Percentiles rank a stretch among this genome's conserved stretches.
Conservation (phyloP, 352 stramenopile species). For the Globisporangium nunn region DNA sequence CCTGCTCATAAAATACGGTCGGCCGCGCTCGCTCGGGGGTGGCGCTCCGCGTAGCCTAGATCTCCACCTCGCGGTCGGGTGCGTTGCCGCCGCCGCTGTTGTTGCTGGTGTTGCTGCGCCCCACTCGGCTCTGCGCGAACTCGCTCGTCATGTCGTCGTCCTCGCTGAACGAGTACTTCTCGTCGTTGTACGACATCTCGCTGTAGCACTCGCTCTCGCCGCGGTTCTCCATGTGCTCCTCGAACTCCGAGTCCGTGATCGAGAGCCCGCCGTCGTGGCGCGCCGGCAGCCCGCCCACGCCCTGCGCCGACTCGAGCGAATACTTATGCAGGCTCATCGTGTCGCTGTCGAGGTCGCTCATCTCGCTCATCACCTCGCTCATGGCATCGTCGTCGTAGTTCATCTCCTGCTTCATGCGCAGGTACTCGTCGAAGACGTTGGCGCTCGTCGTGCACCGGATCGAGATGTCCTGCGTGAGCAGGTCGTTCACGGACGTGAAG, state of each 20-base stretch:
- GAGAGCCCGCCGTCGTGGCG: constrained; percentile 33
- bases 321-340: constrained; percentile 41
- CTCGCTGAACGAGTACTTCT: constrained; percentile 71
- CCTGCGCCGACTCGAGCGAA: constrained; percentile 42
- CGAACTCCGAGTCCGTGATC: constrained; percentile 67
- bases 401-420: constrained; percentile 78
- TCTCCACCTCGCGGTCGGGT: constrained; percentile 55
- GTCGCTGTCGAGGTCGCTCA: constrained; percentile 57
- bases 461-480: constrained; percentile 43
- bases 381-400: constrained; percentile 39
- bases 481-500: constrained; percentile 44
- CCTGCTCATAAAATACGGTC: constrained; percentile 4
- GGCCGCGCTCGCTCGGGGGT: not conserved
- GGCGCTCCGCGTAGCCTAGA: constrained; percentile 20
- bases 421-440: constrained; percentile 68
- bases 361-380: constrained; percentile 46
- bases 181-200: constrained; percentile 80
- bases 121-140: constrained; percentile 15
- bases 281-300: constrained; percentile 16
- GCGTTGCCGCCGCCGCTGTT: constrained; percentile 18
- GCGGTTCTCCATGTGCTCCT: constrained; percentile 35
- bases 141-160: constrained; percentile 25
- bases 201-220: constrained; percentile 65
- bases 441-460: constrained; percentile 39
- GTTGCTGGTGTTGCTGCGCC: constrained; percentile 15